Evolutionary conservation across 1,284 basidiomycete species (phyloP), one percentile per base, ranked within the genome.

Genomic region (Agroathelia rolfsii): DNA sequence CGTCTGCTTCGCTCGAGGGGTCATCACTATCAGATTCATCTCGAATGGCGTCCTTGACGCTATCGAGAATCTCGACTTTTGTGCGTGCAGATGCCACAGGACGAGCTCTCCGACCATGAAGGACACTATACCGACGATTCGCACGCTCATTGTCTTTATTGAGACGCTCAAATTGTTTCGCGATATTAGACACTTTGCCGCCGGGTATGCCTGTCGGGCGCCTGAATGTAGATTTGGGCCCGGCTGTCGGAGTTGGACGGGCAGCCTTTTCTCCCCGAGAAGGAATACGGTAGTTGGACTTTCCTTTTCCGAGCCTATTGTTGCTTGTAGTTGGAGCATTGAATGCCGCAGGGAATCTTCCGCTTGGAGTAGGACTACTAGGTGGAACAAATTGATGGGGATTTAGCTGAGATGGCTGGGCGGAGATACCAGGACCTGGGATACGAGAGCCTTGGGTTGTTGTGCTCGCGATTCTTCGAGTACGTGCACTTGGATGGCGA

Each of bases 81-180:
- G 90, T 90, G 34, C 82, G 76, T 3, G 92, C 85, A 20, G 82
- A 81, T 5, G 84, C 85, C 6, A 98, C 89, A 2, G 95, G 94
- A 23, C 94, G 77, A n/a, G 90, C 88, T 26, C 87, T 76, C 42
- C 79, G 82, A 10, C 84, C 82, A n/a, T 89, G 73, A 45, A 92
- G 83, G 34, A 87, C 76, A 24, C 74, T 69, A 48, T 85, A 85
- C 16, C 78, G 71, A 28, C 71, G 69, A 45, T 66, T 81, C 3
- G 72, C 63, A 13, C 73, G 72, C 44, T 86, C 83, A 6, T 55
- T 70, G 32, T 86, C 81, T 32, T 70, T 69, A 36, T 58, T 67
- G 12, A 86, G 64, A 9, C 78, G 70, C 50, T 88, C 84, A 48
- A 77, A 88, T 36, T 86, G 80, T 44, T 76, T 76, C 1, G 82